These are phyloP conservation scores for Cystobasidiaceae sp. DNA, from an alignment of 1,284 basidiomycete genomes.

Conservation along the genomic window DNA sequence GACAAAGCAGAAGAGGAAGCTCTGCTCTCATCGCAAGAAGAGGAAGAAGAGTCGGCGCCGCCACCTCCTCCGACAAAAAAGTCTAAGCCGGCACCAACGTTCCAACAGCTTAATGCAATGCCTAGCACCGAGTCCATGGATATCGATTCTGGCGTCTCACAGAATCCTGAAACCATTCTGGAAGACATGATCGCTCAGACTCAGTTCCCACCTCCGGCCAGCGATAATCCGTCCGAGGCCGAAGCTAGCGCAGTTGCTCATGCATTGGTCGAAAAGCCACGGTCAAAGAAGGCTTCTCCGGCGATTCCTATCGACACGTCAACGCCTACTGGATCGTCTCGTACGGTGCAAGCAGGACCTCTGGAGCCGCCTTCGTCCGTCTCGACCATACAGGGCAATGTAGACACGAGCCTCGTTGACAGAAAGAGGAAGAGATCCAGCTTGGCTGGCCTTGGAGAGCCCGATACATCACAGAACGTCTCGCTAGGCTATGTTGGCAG, in stretches of 20 bases:
- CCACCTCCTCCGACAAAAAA: not conserved
- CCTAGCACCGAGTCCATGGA: not conserved
- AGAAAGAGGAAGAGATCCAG: slow-evolving; percentile 5
- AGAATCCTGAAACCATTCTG: not conserved
- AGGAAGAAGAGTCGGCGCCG: not conserved
- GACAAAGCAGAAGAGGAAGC: slow-evolving; percentile 16
- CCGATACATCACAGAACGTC: not conserved
- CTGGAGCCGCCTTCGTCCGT: not conserved
- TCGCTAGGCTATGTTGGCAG: slow-evolving; percentile 35
- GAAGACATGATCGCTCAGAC: not conserved
- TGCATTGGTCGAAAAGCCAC: not conserved
- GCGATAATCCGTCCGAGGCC: not conserved
- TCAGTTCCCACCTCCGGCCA: not conserved
- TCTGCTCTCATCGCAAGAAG: not conserved
- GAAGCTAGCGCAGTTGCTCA: not conserved
- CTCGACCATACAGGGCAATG: not conserved
- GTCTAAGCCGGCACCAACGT: not conserved
- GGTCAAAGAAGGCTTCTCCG: not conserved
- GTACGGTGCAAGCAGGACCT: not conserved
- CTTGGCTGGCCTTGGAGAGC: slow-evolving; percentile 6
- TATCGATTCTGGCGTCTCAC: not conserved
- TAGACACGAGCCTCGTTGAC: not conserved
- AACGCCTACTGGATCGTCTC: not conserved
- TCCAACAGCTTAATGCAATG: not conserved
- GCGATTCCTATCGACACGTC: not conserved